These are phyloP conservation scores for Metschnikowia matae DNA, from an alignment of 805 yeast genomes.

Conservation along the genomic window DNA sequence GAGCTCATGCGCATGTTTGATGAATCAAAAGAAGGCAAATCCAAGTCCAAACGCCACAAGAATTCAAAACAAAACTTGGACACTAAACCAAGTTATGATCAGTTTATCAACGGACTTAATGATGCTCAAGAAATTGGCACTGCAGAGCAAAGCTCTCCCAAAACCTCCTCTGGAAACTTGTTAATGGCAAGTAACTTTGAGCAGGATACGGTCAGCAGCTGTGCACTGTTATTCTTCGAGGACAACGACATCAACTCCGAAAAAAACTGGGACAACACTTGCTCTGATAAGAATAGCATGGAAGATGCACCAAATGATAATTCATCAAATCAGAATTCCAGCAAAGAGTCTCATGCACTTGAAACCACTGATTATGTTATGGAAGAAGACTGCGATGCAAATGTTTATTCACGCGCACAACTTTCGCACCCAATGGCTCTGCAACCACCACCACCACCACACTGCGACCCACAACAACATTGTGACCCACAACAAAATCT, in stretches of 20 bases:
- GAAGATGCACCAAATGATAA: background rate
- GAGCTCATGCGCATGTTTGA: too few relatives aligned
- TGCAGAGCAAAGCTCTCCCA: background rate
- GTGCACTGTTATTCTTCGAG: too few relatives aligned
- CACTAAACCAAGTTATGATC: background rate
- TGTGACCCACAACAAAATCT: too few relatives aligned
- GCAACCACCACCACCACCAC: background rate
- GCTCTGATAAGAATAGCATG: background rate
- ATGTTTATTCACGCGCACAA: background rate
- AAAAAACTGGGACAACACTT: background rate
- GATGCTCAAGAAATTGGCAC: background rate
- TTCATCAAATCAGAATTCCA: too few relatives aligned
- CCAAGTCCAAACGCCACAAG: background rate
- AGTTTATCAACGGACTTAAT: background rate
- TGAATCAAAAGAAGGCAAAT: background rate
- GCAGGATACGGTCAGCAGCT: too few relatives aligned
- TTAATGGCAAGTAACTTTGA: background rate
- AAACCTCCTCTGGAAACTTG: background rate
- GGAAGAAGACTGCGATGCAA: conserved; percentile 1
- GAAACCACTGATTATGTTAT: background rate
- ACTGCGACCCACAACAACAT: background rate
- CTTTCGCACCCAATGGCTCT: background rate
- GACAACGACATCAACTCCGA: background rate
- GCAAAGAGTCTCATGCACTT: background rate
- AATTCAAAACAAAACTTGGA: background rate